Percentiles rank a stretch among this genome's conserved stretches.
Conservation (phyloP, 1,284 basidiomycete genomes). For the Flammula alnicola region DNA sequence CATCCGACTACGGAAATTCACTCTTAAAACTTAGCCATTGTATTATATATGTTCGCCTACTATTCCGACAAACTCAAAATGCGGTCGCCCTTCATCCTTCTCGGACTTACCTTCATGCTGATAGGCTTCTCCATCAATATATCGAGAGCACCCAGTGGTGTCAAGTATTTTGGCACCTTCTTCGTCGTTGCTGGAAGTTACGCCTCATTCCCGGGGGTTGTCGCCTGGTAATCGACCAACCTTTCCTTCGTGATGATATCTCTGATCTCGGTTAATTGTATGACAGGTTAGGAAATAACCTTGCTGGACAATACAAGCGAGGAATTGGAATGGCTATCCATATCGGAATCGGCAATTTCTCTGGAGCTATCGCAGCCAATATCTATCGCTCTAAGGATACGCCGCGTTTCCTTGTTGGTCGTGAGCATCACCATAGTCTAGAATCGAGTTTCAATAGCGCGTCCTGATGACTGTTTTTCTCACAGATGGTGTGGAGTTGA, state of each 20-base stretch:
- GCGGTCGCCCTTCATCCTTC: conserved; percentile 65
- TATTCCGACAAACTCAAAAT: conserved; percentile 62
- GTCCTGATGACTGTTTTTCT: conserved; percentile 1
- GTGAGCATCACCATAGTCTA: conserved; percentile 39
- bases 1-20: background rate
- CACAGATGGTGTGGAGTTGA: conserved; percentile 66
- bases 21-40: conserved; percentile 40
- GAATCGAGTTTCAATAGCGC: background rate
- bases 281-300: conserved; percentile 60
- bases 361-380: conserved; percentile 60
- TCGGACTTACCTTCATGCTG: conserved; percentile 54
- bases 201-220: conserved; percentile 62
- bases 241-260: background rate
- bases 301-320: conserved; percentile 68
- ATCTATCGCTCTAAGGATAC: conserved; percentile 63
- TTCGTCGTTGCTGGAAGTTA: conserved; percentile 65
- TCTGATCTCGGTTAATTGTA: conserved; percentile 1
- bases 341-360: conserved; percentile 65
- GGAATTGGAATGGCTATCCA: conserved; percentile 66
- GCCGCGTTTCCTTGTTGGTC: conserved; percentile 65
- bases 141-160: conserved; percentile 48
- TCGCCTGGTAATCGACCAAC: conserved; percentile 56
- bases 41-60: conserved; percentile 55
- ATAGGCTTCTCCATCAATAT: conserved; percentile 74
- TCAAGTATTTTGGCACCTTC: conserved; percentile 74